A percentile compares a stretch with the other conserved stretches of the same genome.
phyloP scores from a whole-genome alignment of 1,284 basidiomycete species.

The Trametes polyzona region DNA sequence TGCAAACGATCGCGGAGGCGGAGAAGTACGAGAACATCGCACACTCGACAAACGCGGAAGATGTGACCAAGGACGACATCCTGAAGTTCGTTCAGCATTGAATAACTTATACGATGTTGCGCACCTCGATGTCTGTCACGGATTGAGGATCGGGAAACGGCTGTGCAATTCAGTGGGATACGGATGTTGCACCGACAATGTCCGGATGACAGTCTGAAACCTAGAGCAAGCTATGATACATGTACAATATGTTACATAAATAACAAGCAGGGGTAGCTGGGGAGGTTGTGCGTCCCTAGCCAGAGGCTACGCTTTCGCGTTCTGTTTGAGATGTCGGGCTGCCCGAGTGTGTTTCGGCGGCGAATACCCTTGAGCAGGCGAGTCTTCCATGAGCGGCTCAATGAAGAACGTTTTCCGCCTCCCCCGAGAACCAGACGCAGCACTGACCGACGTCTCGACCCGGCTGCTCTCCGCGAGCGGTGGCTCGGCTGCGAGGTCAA shows the following conservation, averaged over 20 bases:
- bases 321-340: conserved; percentile 15
- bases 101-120: no score
- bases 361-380: conserved; percentile 16
- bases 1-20: conserved; percentile 28
- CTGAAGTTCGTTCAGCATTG: not conserved
- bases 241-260: no score
- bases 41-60: not conserved
- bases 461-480: conserved; percentile 23
- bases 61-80: not conserved
- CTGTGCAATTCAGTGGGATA: no score
- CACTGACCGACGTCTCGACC: not conserved
- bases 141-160: no score
- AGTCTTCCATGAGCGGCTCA: not conserved
- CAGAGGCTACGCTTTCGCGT: conserved; percentile 13
- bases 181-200: no score
- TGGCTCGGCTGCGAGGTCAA: conserved; percentile 1
- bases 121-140: no score
- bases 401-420: conserved; percentile 7
- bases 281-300: no score
- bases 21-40: not conserved
- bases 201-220: no score
- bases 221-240: no score
- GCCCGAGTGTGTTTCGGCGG: conserved; percentile 29
- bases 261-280: no score
- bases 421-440: not conserved